phyloP scores from a whole-genome alignment of 2,329 filamentous ascomycete species.

The Aspergillus clavatus region DNA sequence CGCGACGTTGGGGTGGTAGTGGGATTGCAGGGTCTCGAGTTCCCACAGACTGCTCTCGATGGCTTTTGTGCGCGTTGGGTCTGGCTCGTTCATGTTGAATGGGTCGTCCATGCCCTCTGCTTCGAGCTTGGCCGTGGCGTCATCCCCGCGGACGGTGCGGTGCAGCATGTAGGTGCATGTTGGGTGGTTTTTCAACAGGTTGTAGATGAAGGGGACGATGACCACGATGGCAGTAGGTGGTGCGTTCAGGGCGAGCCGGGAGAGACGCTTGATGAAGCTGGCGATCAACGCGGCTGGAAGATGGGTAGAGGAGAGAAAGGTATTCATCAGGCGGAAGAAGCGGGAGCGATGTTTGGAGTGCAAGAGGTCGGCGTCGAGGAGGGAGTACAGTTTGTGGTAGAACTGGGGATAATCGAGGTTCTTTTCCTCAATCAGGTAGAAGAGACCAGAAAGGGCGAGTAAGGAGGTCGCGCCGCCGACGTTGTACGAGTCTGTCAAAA shows the following conservation, averaged over 20 bases:
- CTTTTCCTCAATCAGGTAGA: constrained; percentile 86
- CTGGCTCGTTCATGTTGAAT: constrained; percentile 67
- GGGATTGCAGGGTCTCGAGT: constrained; percentile 79
- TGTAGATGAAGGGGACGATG: constrained; percentile 91
- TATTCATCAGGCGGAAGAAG: constrained; percentile 88
- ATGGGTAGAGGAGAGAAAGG: constrained; percentile 86
- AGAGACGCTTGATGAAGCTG: constrained; percentile 92
- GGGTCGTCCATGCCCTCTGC: constrained; percentile 65
- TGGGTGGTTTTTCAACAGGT: constrained; percentile 83
- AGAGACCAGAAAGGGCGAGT: constrained; percentile 84
- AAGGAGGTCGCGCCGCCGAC: constrained; percentile 80
- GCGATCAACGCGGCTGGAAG: constrained; percentile 85
- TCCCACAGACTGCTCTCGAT: constrained; percentile 96
- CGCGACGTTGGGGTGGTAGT: constrained; percentile 96
- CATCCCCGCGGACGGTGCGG: constrained; percentile 59
- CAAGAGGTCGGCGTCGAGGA: constrained; percentile 77
- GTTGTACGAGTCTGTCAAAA: constrained; percentile 90
- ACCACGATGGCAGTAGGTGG: constrained; percentile 86
- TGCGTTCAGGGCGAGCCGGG: constrained; percentile 76
- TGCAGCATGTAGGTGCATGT: constrained; percentile 96
- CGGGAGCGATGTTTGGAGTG: constrained; percentile 92
- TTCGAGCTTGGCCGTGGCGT: constrained; percentile 56
- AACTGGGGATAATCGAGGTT: constrained; percentile 96
- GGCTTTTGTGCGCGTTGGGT: constrained; percentile 80
- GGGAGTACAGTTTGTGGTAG: constrained; percentile 87